A percentile compares a stretch with the other conserved stretches of the same genome.
These are phyloP conservation scores for Amauroascus niger DNA, from an alignment of 2,329 filamentous ascomycete species.

Conservation along the genomic window DNA sequence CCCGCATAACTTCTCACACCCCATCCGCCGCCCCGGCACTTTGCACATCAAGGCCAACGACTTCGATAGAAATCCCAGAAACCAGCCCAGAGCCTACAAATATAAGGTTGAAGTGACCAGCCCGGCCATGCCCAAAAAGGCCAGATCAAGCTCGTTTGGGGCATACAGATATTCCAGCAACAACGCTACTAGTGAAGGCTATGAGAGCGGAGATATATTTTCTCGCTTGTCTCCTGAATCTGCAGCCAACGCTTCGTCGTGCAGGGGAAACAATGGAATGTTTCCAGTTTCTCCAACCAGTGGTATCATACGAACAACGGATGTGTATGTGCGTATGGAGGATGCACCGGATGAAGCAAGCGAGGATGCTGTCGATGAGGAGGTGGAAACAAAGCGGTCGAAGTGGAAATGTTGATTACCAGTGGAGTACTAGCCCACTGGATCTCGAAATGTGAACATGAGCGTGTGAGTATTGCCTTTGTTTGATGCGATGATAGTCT, in stretches of 20 bases:
- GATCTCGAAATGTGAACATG: no score
- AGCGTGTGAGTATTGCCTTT: background rate
- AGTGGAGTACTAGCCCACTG: no score
- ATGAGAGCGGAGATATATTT: background rate
- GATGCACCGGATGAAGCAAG: slow-evolving; percentile 2
- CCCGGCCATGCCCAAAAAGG: background rate
- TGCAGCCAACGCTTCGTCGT: background rate
- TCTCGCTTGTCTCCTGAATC: background rate
- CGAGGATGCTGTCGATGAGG: background rate
- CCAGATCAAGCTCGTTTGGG: background rate
- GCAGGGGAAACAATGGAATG: background rate
- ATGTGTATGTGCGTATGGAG: slow-evolving; percentile 17
- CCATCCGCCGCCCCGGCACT: background rate
- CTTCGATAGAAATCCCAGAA: slow-evolving; percentile 6
- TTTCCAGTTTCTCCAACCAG: background rate
- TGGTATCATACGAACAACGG: slow-evolving; percentile 18
- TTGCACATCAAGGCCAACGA: background rate
- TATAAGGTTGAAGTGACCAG: slow-evolving; percentile 18
- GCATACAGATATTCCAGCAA: background rate
- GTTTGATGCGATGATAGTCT: background rate
- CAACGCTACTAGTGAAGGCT: background rate
- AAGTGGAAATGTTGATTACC: slow-evolving; percentile 8
- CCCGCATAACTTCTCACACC: background rate
- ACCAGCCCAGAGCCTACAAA: slow-evolving; percentile 2
- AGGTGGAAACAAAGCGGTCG: slow-evolving; percentile 1